Percentiles rank a stretch among this genome's conserved stretches.
Conservation (phyloP, 2,329 filamentous ascomycete species). For the Exophiala sideris region DNA sequence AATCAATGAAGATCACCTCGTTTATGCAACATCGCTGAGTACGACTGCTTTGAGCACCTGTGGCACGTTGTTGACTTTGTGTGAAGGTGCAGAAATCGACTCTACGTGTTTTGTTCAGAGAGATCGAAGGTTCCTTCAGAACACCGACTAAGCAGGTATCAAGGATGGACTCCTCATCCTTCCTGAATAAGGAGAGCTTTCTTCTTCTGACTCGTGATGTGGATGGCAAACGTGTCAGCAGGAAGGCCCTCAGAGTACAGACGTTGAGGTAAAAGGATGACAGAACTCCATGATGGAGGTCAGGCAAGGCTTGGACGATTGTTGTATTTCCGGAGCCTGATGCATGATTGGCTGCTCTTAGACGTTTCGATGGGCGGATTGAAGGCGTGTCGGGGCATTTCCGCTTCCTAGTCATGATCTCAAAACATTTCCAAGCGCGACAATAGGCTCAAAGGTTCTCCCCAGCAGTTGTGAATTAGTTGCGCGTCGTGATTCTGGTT, state of each 20-base stretch:
- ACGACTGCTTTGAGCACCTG: constrained; percentile 35
- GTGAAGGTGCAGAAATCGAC: constrained; percentile 61
- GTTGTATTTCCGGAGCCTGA: not conserved
- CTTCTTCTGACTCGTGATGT: constrained; percentile 49
- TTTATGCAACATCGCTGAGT: constrained; percentile 55
- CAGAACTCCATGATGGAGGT: constrained; percentile 20
- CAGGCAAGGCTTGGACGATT: not conserved
- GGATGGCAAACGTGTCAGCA: constrained; percentile 21
- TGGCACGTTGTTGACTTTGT: constrained; percentile 52
- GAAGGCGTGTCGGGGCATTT: constrained; percentile 11
- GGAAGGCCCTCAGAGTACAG: constrained; percentile 23
- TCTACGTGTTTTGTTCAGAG: constrained; percentile 41
- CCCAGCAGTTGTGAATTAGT: not conserved
- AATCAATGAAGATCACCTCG: constrained; percentile 51
- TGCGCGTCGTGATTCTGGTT: not conserved
- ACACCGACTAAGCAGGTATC: constrained; percentile 67
- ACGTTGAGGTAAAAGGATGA: constrained; percentile 26
- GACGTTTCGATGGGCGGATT: constrained; percentile 12
- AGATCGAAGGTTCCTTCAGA: constrained; percentile 33
- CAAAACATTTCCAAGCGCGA: not conserved
- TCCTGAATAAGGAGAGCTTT: constrained; percentile 51
- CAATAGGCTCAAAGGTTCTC: not conserved
- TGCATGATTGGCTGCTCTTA: constrained; percentile 7
- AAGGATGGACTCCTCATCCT: constrained; percentile 55
- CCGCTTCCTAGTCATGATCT: constrained; percentile 27